Conservation (phyloP, 305 asterid genomes). For the Stenogyne calaminthoides region DNA sequence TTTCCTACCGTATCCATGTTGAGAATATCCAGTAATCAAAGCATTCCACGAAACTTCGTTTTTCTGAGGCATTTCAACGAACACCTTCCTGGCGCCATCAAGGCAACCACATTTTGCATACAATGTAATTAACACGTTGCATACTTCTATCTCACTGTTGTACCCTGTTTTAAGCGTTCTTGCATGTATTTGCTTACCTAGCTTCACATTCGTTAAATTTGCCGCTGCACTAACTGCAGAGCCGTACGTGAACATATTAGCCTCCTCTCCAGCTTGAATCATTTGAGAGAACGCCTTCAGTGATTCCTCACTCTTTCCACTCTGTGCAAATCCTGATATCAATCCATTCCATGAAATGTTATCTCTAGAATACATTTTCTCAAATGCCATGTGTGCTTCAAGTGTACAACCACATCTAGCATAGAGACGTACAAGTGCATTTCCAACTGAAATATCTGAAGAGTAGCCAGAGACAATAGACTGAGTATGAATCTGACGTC, state of each 20-base stretch:
- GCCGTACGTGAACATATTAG: slow-evolving; percentile 78
- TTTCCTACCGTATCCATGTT: slow-evolving; percentile 74
- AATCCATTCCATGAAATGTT: slow-evolving; percentile 80
- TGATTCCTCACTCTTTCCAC: slow-evolving; percentile 81
- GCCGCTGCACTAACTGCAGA: slow-evolving; percentile 96
- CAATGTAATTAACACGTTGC: slow-evolving; percentile 77
- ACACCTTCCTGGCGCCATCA: slow-evolving; percentile 59
- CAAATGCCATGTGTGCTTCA: slow-evolving; percentile 65
- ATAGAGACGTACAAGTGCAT: slow-evolving; percentile 76
- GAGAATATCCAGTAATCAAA: slow-evolving; percentile 90
- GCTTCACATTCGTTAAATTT: slow-evolving; percentile 63
- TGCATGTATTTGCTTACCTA: slow-evolving; percentile 75
- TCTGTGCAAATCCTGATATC: slow-evolving; percentile 91
- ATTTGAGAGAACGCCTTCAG: slow-evolving; percentile 64
- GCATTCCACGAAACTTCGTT: slow-evolving; percentile 94
- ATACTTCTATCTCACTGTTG: slow-evolving; percentile 64
- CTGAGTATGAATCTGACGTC: slow-evolving; percentile 78
- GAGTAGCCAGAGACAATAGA: slow-evolving; percentile 66
- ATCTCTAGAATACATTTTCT: slow-evolving; percentile 58
- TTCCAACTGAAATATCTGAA: slow-evolving; percentile 71
- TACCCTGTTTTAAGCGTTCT: slow-evolving; percentile 63
- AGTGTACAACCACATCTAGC: slow-evolving; percentile 73
- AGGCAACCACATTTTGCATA: slow-evolving; percentile 89
- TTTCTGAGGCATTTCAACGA: slow-evolving; percentile 61
- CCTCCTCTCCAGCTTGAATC: slow-evolving; percentile 72